phyloP scores from a whole-genome alignment of 768 basidiomycete species.

The Calocybe cyanea region DNA sequence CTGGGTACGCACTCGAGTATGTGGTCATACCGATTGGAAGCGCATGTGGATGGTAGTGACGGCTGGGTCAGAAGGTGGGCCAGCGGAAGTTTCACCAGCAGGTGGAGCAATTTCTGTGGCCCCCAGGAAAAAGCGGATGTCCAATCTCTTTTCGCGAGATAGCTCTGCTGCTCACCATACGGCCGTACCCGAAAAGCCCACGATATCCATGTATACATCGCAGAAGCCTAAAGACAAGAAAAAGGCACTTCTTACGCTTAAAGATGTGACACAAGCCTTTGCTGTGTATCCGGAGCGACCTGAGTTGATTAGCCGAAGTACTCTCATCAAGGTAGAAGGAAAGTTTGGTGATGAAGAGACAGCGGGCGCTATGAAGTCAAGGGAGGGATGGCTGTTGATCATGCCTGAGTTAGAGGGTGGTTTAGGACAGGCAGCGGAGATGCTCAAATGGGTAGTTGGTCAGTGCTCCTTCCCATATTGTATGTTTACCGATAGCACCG shows the following conservation, averaged over 20 bases:
- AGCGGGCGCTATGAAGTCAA: slow-evolving; percentile 56
- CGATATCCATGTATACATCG: slow-evolving; percentile 57
- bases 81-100: slow-evolving; percentile 22
- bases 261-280: slow-evolving; percentile 76
- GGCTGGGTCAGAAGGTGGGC: slow-evolving; percentile 32
- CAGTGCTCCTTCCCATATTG: slow-evolving; percentile 21
- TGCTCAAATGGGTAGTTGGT: slow-evolving; percentile 92
- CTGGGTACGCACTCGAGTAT: slow-evolving; percentile 84
- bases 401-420: slow-evolving; percentile 83
- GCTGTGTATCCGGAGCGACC: slow-evolving; percentile 97
- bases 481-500: slow-evolving; percentile 3
- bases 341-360: slow-evolving; percentile 73
- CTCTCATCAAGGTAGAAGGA: slow-evolving; percentile 91
- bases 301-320: slow-evolving; percentile 83
- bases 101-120: slow-evolving; percentile 18
- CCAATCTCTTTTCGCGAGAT: slow-evolving; percentile 59
- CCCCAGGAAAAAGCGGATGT: slow-evolving; percentile 57
- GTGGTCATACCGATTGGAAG: slow-evolving; percentile 99
- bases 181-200: slow-evolving; percentile 27
- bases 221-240: slow-evolving; percentile 73
- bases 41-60: slow-evolving; percentile 79
- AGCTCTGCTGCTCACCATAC: slow-evolving; percentile 21
- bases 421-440: slow-evolving; percentile 66
- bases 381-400: slow-evolving; percentile 83
- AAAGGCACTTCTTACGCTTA: slow-evolving; percentile 66